A percentile compares a stretch with the other conserved stretches of the same genome.
Conservation (phyloP, 129 eudicot genomes). For the Tagetes patula region DNA sequence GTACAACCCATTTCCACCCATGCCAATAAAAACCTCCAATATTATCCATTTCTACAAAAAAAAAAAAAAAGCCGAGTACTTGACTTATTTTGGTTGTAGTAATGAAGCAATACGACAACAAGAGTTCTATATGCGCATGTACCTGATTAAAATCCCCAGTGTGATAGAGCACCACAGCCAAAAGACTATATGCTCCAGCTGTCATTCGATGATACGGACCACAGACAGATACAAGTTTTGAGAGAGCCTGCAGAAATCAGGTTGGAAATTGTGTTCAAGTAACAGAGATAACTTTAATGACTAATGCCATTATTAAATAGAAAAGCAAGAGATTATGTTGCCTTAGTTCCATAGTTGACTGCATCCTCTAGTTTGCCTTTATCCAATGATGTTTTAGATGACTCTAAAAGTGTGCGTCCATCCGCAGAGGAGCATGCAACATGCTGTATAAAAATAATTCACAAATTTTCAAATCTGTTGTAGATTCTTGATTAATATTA, state of each 20-base stretch:
- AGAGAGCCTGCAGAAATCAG: conserved; percentile 67
- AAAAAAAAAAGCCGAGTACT: conserved; percentile 6
- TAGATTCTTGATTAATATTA: neutral
- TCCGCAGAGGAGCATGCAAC: conserved; percentile 99
- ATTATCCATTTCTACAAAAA: neutral
- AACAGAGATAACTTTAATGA: neutral
- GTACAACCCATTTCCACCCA: neutral
- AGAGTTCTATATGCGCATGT: conserved; percentile 19
- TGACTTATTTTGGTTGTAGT: neutral
- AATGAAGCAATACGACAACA: neutral
- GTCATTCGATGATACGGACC: conserved; percentile 99
- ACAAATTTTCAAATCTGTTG: conserved; percentile 17
- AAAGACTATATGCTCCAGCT: conserved; percentile 97
- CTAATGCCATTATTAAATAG: neutral
- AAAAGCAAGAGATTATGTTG: conserved; percentile 13
- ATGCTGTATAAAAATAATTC: conserved; percentile 49
- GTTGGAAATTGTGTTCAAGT: conserved; percentile 9
- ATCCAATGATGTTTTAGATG: conserved; percentile 96
- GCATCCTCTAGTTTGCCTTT: conserved; percentile 99
- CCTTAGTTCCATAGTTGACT: conserved; percentile 95
- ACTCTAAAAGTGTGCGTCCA: conserved; percentile 90
- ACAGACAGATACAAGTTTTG: conserved; percentile 84
- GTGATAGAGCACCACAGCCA: conserved; percentile 97
- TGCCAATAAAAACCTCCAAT: neutral
- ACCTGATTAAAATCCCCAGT: conserved; percentile 99